Evolutionary conservation across 2,329 filamentous ascomycete species (phyloP).

Genomic region (Aciculosporium take): DNA sequence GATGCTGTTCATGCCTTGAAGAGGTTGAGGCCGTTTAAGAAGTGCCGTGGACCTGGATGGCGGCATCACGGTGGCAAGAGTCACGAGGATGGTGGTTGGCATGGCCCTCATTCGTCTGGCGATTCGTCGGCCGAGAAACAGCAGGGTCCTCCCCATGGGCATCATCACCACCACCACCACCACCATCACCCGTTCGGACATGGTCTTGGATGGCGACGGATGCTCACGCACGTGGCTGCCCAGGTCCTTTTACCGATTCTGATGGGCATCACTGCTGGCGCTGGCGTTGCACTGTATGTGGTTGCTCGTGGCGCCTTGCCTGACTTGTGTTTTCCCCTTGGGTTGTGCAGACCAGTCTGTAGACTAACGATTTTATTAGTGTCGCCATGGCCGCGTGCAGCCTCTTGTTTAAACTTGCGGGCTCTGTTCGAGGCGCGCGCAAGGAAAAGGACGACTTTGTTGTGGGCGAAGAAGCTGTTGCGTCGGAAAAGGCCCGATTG

Average conservation of each 20-base stretch:
- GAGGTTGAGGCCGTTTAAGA: slow-evolving; percentile 10
- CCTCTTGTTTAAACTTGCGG: slow-evolving; percentile 44
- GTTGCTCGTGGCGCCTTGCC: neutral
- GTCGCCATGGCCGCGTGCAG: slow-evolving; percentile 52
- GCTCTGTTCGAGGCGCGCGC: slow-evolving; percentile 24
- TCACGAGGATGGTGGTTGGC: slow-evolving; percentile 6
- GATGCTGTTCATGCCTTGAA: slow-evolving; percentile 15
- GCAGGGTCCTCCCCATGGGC: slow-evolving; percentile 9
- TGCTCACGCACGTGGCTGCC: slow-evolving; percentile 41
- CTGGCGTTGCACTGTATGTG: slow-evolving; percentile 49
- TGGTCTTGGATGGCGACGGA: slow-evolving; percentile 24
- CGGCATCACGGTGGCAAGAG: slow-evolving; percentile 1
- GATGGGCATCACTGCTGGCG: slow-evolving; percentile 54
- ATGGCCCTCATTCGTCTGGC: slow-evolving; percentile 8
- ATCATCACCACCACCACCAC: too few relatives aligned
- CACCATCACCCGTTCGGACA: too few relatives aligned
- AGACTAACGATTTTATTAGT: slow-evolving; percentile 22
- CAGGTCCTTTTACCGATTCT: slow-evolving; percentile 54
- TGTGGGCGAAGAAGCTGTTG: slow-evolving; percentile 4
- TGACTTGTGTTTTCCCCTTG: neutral
- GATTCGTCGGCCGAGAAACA: slow-evolving; percentile 1
- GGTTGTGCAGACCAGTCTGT: neutral
- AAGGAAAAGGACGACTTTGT: neutral
- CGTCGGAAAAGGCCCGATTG: slow-evolving; percentile 37
- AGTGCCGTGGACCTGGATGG: slow-evolving; percentile 11